Evolutionary conservation across 73 alveolate species (phyloP).

Genomic region (Diophrys appendiculata): DNA sequence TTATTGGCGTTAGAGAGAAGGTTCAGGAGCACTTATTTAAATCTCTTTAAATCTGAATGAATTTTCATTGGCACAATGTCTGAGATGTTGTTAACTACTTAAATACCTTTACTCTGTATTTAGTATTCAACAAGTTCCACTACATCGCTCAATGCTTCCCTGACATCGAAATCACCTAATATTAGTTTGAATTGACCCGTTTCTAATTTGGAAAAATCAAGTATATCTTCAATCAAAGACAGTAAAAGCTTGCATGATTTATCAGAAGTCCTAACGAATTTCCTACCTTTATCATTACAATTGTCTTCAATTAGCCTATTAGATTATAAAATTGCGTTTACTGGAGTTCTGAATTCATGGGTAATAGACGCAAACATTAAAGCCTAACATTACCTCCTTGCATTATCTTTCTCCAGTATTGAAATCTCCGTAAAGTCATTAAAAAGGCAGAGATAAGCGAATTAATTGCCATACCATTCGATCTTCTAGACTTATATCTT

Average conservation of each 20-base stretch:
- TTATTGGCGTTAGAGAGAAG: conserved; percentile 22
- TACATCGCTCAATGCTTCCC: background rate
- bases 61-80: background rate
- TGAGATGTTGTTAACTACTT: background rate
- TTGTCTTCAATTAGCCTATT: background rate
- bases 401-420: conserved; percentile 12
- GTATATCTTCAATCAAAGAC: conserved; percentile 2
- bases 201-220: conserved; percentile 8
- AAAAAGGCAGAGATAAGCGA: background rate
- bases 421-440: background rate
- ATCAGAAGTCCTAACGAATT: background rate
- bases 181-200: background rate
- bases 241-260: conserved; percentile 5
- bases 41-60: conserved; percentile 14
- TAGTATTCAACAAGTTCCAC: conserved; percentile 2
- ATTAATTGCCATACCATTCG: background rate
- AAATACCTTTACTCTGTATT: conserved; percentile 1
- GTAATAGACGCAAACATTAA: conserved; percentile 19
- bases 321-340: conserved; percentile 7
- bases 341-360: conserved; percentile 31
- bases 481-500: no score
- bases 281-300: background rate
- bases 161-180: background rate
- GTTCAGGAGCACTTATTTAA: conserved; percentile 14
- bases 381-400: background rate